Conservation (phyloP, 345 rosid genomes). For the Citrus inodora region DNA sequence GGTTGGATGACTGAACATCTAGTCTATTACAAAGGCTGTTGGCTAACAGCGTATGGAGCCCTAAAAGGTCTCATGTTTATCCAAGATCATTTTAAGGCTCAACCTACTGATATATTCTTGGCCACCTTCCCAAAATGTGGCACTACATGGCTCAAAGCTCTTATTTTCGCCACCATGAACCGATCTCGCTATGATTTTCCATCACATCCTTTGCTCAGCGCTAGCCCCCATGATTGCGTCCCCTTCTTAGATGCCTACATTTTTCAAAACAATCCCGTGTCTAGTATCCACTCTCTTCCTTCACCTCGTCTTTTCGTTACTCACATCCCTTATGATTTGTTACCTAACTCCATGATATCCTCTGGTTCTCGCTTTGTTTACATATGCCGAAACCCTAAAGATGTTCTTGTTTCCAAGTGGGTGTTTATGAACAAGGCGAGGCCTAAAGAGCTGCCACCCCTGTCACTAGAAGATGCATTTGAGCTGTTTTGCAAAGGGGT, state of each 20-base stretch:
- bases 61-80: not conserved
- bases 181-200: not conserved
- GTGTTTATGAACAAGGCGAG: not conserved
- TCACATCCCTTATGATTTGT: not conserved
- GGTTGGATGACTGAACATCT: not conserved
- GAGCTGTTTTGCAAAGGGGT: not conserved
- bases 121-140: conserved; percentile 6
- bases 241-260: not conserved
- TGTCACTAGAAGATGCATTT: not conserved
- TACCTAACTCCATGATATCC: not conserved
- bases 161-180: conserved; percentile 6
- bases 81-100: not conserved
- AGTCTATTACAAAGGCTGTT: not conserved
- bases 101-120: not conserved
- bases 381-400: not conserved
- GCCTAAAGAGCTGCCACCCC: not conserved
- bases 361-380: not conserved
- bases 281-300: not conserved
- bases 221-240: not conserved
- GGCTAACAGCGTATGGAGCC: not conserved
- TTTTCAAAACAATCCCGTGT: not conserved
- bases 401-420: not conserved
- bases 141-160: conserved; percentile 13
- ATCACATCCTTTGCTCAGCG: not conserved
- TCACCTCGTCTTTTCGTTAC: not conserved